Conservation (phyloP, 805 yeast species). For the Yarrowia sp. region DNA sequence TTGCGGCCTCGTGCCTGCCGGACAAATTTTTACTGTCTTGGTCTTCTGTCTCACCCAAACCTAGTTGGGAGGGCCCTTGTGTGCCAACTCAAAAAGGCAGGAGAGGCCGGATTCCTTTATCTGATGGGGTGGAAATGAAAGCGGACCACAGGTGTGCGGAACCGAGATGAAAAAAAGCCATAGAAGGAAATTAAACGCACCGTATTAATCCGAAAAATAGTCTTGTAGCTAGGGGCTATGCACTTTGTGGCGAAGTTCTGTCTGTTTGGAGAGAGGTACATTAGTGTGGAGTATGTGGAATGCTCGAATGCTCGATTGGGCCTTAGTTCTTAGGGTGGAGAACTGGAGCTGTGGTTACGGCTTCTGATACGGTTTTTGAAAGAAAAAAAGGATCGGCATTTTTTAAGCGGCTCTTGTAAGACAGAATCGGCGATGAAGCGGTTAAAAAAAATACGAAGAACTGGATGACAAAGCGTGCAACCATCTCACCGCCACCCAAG, state of each 20-base stretch:
- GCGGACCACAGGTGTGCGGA: background rate
- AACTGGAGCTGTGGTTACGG: too few species aligned
- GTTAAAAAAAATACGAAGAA: background rate
- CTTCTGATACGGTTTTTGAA: background rate
- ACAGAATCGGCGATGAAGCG: background rate
- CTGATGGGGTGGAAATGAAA: background rate
- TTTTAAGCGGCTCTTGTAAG: conserved; percentile 9
- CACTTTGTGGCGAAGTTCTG: too few species aligned
- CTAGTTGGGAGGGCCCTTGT: background rate
- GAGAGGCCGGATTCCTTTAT: background rate
- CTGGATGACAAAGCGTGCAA: too few species aligned
- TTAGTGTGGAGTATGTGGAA: too few species aligned
- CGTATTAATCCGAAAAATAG: background rate
- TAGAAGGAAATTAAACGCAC: background rate
- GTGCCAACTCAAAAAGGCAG: conserved; percentile 2
- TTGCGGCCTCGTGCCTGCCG: background rate
- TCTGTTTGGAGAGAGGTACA: too few species aligned
- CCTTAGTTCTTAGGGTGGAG: background rate
- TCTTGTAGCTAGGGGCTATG: too few species aligned
- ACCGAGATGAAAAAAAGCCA: background rate
- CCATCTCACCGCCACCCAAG: too few species aligned
- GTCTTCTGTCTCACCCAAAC: background rate
- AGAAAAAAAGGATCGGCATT: background rate
- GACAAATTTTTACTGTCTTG: background rate
- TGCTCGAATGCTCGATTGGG: too few species aligned